Percentiles rank a stretch among this genome's conserved stretches.
These are phyloP conservation scores for Pleurotus giganteus DNA, from an alignment of 768 basidiomycete genomes.

Conservation along the genomic window DNA sequence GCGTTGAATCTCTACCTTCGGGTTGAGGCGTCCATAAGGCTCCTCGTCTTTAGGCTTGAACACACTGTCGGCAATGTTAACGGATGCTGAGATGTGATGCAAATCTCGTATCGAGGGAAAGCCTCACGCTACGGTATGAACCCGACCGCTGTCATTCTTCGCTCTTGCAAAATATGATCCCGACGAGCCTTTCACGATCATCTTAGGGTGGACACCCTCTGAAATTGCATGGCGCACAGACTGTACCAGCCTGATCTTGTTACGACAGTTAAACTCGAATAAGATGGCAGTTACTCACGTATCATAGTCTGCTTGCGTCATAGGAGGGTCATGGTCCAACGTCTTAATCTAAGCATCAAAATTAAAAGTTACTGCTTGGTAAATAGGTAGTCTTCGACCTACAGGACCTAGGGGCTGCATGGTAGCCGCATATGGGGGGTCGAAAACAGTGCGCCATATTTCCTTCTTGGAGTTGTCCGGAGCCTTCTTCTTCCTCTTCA, in stretches of 20 bases:
- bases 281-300: conserved; percentile 45
- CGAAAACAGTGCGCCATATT: conserved; percentile 81
- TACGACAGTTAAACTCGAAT: not conserved
- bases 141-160: conserved; percentile 62
- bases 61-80: conserved; percentile 53
- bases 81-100: not conserved
- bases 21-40: conserved; percentile 85
- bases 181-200: conserved; percentile 87
- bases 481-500: conserved; percentile 72
- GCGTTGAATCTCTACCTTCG: conserved; percentile 52
- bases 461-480: conserved; percentile 63
- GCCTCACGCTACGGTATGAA: conserved; percentile 79
- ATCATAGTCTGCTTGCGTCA: conserved; percentile 73
- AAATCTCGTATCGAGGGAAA: not conserved
- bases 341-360: conserved; percentile 58
- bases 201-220: conserved; percentile 84
- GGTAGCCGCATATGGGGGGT: conserved; percentile 48
- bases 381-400: conserved; percentile 17
- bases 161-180: conserved; percentile 92
- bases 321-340: conserved; percentile 73
- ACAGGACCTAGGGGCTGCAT: conserved; percentile 35
- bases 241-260: conserved; percentile 49
- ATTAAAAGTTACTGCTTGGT: not conserved
- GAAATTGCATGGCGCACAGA: conserved; percentile 67
- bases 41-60: conserved; percentile 94